A percentile compares a stretch with the other conserved stretches of the same genome.
phyloP scores from a whole-genome alignment of 192 early-diverging fungal species.

The Geranomyces michiganensis region DNA sequence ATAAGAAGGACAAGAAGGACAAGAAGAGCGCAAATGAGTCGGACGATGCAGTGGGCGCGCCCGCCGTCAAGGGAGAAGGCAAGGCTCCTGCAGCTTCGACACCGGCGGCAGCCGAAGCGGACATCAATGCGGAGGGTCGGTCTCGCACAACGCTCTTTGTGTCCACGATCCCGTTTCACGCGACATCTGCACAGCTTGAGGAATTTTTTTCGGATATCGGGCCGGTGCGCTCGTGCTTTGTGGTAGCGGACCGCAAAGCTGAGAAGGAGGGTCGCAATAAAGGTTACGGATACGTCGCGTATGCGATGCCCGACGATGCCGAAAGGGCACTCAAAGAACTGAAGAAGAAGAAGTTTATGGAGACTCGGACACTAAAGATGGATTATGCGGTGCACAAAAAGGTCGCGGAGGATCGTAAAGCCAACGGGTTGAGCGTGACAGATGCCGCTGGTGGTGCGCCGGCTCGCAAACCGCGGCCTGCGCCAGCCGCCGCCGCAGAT shows the following conservation, averaged over 20 bases:
- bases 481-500: neutral
- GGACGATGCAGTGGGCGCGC: neutral
- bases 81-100: neutral
- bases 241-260: constrained; percentile 66
- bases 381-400: constrained; percentile 74
- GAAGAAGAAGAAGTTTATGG: constrained; percentile 73
- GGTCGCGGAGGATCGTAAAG: constrained; percentile 34
- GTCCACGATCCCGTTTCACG: constrained; percentile 79
- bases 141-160: constrained; percentile 76
- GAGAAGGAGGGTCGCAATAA: constrained; percentile 64
- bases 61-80: neutral
- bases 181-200: constrained; percentile 81
- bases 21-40: constrained; percentile 1
- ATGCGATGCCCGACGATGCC: constrained; percentile 77
- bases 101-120: neutral
- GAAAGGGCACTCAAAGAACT: constrained; percentile 76
- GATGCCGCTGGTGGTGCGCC: constrained; percentile 32
- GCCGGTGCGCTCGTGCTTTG: constrained; percentile 87
- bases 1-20: constrained; percentile 7
- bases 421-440: constrained; percentile 1
- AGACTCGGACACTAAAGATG: constrained; percentile 68
- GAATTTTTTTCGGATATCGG: constrained; percentile 88
- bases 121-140: neutral
- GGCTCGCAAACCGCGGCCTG: neutral
- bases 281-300: constrained; percentile 94